phyloP scores from a whole-genome alignment of 345 rosid genomes.

The Zanthoxylum bungeanum region DNA sequence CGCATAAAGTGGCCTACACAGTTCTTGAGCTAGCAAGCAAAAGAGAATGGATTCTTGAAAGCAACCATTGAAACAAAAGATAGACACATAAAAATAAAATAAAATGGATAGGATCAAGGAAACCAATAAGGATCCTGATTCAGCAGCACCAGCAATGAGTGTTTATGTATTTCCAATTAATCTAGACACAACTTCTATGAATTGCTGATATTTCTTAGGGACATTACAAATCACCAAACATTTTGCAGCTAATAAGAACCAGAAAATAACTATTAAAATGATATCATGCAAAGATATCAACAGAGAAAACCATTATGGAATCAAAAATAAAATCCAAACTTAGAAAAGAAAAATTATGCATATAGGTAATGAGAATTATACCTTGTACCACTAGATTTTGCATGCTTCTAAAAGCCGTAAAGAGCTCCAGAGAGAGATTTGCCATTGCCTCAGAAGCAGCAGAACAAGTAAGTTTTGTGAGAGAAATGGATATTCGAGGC shows the following conservation, averaged over 20 bases:
- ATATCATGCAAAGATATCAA: not conserved
- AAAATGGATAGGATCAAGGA: not conserved
- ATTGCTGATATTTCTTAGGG: not conserved
- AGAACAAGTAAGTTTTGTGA: conserved; percentile 49
- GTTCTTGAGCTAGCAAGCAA: not conserved
- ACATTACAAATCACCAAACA: not conserved
- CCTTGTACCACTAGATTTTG: conserved; percentile 46
- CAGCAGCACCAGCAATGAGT: not conserved
- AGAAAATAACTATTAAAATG: not conserved
- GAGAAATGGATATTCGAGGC: conserved; percentile 64
- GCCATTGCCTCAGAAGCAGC: conserved; percentile 63
- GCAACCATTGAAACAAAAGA: not conserved
- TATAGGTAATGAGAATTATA: conserved; percentile 17
- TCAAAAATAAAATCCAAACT: conserved; percentile 4
- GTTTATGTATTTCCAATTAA: not conserved
- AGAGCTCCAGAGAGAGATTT: conserved; percentile 56
- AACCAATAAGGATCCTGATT: not conserved
- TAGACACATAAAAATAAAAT: not conserved
- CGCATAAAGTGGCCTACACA: not conserved
- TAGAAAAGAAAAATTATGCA: not conserved
- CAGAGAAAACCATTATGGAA: not conserved
- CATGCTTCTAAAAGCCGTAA: conserved; percentile 46
- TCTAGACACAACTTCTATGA: not conserved
- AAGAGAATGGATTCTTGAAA: not conserved
- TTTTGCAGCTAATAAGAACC: not conserved